Evolutionary conservation across 164 flowering plant genomes (phyloP).

Genomic region (Paratinospora sagittata): DNA sequence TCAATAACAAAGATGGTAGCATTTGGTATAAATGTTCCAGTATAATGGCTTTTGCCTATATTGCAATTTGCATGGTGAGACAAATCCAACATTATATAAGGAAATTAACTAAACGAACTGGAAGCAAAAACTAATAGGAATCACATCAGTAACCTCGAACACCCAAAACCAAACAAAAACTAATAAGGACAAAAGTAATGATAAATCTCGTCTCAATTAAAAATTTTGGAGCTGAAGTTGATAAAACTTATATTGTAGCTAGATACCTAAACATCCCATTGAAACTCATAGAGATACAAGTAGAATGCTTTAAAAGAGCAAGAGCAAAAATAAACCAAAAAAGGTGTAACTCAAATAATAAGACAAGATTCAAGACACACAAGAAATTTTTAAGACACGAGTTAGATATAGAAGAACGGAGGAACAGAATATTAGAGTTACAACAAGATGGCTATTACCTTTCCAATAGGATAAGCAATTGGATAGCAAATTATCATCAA

Average conservation of each 20-base stretch:
- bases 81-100: background rate
- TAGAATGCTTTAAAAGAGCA: background rate
- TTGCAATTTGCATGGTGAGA: too few relatives aligned
- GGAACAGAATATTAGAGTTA: background rate
- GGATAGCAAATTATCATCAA: conserved; percentile 91
- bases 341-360: background rate
- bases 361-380: background rate
- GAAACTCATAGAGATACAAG: background rate
- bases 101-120: background rate
- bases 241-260: background rate
- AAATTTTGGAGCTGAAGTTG: too few relatives aligned
- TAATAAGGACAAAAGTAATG: background rate
- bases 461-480: conserved; percentile 88
- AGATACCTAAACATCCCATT: background rate
- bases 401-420: too few relatives aligned
- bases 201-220: background rate
- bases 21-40: too few relatives aligned
- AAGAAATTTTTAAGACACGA: background rate
- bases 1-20: background rate
- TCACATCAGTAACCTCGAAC: background rate
- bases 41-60: background rate
- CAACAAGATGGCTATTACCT: conserved; percentile 49
- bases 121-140: background rate
- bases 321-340: background rate
- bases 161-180: background rate